Evolutionary conservation across 208 protist species (phyloP).

Genomic region (Trypanosoma boissoni): DNA sequence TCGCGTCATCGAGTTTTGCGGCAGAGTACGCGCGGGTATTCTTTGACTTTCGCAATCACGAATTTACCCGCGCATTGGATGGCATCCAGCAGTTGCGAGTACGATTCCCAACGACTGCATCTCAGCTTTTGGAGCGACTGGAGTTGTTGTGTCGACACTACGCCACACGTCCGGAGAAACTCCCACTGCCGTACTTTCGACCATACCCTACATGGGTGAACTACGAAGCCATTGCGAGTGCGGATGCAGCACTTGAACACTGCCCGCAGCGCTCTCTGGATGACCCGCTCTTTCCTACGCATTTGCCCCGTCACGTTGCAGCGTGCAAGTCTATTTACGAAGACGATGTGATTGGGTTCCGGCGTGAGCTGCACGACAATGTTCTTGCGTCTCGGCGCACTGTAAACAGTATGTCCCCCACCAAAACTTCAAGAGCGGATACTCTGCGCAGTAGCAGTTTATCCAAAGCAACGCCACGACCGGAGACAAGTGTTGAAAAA

Average conservation of each 20-base stretch:
- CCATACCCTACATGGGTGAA: conserved; percentile 58
- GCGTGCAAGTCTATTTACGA: conserved; percentile 19
- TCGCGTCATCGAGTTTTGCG: conserved; percentile 33
- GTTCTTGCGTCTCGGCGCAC: conserved; percentile 22
- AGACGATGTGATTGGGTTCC: conserved; percentile 61
- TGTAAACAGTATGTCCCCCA: background rate
- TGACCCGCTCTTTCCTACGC: conserved; percentile 4
- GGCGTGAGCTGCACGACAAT: conserved; percentile 74
- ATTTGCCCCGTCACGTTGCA: conserved; percentile 21
- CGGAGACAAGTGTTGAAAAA: too few species aligned
- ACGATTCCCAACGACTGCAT: conserved; percentile 8
- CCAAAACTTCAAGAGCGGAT: background rate
- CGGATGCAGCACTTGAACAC: background rate
- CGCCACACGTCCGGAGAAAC: conserved; percentile 21
- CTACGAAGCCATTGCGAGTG: conserved; percentile 52
- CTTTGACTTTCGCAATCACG: conserved; percentile 71
- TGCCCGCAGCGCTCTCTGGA: background rate
- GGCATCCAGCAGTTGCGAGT: conserved; percentile 35
- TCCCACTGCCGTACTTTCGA: conserved; percentile 67
- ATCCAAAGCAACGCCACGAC: too few species aligned
- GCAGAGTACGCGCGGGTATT: conserved; percentile 74
- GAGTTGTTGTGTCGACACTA: conserved; percentile 68
- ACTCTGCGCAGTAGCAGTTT: too few species aligned
- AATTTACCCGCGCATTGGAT: conserved; percentile 47
- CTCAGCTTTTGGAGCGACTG: conserved; percentile 49